These are phyloP conservation scores for Cercospora nicotianae DNA, from an alignment of 2,329 filamentous ascomycete genomes.

Conservation along the genomic window DNA sequence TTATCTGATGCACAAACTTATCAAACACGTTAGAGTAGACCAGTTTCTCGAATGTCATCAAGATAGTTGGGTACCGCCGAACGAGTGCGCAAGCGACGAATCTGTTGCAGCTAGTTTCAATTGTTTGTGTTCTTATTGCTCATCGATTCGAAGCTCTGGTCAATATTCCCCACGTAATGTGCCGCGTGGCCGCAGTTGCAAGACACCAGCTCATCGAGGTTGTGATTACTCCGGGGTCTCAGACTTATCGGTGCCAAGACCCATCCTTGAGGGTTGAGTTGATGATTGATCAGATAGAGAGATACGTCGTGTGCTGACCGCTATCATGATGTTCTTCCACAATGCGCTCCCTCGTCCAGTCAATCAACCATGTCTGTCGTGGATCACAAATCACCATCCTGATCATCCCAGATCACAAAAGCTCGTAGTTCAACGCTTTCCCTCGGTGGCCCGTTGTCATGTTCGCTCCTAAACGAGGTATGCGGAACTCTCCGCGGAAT, in stretches of 20 bases:
- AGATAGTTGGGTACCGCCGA: neutral
- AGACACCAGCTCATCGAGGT: neutral
- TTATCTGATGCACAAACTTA: no score
- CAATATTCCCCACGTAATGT: neutral
- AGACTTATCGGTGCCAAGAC: neutral
- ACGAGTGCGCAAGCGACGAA: neutral
- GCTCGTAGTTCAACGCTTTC: slow-evolving; percentile 58
- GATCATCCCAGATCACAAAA: slow-evolving; percentile 50
- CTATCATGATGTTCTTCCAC: neutral
- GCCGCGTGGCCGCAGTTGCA: neutral
- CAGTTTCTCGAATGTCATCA: neutral
- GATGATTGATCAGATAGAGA: neutral
- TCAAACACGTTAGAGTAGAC: no score
- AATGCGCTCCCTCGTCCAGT: neutral
- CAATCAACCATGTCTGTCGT: neutral
- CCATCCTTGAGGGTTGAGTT: neutral
- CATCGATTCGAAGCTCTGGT: neutral
- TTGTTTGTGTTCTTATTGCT: neutral
- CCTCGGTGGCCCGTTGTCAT: slow-evolving; percentile 47
- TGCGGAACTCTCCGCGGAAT: slow-evolving; percentile 57
- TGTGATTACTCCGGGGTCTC: neutral
- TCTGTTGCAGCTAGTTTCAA: neutral
- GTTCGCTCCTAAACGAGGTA: slow-evolving; percentile 55
- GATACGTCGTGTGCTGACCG: neutral
- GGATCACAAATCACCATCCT: slow-evolving; percentile 12